Percentiles rank a stretch among this genome's conserved stretches.
Conservation (phyloP, 2,329 filamentous ascomycete genomes). For the Fusarium sambucinum region DNA sequence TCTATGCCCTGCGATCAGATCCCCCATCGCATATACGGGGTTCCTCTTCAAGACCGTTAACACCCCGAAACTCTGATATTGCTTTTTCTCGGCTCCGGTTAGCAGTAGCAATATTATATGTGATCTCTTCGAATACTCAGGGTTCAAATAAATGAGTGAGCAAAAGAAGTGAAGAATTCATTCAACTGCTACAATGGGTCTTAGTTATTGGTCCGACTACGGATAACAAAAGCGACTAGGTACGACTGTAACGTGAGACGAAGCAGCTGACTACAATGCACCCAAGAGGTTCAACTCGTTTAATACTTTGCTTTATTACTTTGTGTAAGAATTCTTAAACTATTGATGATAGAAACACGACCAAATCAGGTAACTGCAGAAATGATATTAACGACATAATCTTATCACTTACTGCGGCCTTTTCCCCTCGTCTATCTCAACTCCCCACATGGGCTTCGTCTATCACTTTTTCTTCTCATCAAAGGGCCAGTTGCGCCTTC, state of each 20-base stretch:
- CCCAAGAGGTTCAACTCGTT: conserved; percentile 3
- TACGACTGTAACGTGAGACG: background rate
- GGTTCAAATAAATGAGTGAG: background rate
- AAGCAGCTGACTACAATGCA: conserved; percentile 23
- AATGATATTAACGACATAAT: background rate
- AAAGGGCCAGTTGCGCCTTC: conserved; percentile 12
- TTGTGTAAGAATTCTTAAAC: background rate
- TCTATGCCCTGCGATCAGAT: background rate
- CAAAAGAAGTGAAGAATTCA: background rate
- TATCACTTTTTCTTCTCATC: background rate
- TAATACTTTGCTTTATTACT: conserved; percentile 12
- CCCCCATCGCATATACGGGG: background rate
- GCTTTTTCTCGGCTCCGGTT: conserved; percentile 4
- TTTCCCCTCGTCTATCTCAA: conserved; percentile 3
- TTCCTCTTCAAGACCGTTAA: background rate
- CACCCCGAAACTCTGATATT: background rate
- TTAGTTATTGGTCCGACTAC: background rate
- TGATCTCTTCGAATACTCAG: background rate
- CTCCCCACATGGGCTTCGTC: background rate
- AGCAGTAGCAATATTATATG: background rate
- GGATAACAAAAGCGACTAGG: background rate
- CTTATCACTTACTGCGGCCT: conserved; percentile 25
- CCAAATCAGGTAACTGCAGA: background rate
- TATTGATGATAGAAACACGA: background rate
- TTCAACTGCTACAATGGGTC: no score